Base-by-base conservation (phyloP, 371 early-diverging fungal genomes). In the Rhizopus arrhizus region DNA sequence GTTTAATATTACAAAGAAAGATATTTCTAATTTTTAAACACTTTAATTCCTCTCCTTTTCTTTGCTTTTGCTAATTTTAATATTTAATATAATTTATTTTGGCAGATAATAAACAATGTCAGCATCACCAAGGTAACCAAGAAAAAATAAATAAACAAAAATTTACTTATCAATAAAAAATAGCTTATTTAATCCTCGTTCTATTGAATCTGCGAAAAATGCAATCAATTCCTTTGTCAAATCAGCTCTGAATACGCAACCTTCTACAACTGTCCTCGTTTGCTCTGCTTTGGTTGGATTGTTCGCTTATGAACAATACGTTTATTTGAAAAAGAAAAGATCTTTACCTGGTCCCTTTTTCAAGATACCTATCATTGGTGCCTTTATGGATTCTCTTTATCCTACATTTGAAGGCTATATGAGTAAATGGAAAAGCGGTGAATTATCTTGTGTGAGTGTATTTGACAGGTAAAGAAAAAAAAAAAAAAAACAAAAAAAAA, bases 331-430 rank as follows among this genome's bases (percentile, higher is more conserved):
- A 62, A 81, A 81, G 62, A 81, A 81, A 58, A 72, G 78, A 53
- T 65, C 68, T 28, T 65, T 81, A 22, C 81, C 81, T n/a, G 81
- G 81, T 31, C 81, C 81, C 15, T 61, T 55, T 40, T 69, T 75
- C 45, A 81, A 81, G 55, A 73, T 78, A 33, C 81, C 81, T 31
- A 72, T 81, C 50, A 81, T 81, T 46, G 81, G 81, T 52, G 78
- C 81, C n/a, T 74, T 81, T 41, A 69, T 74, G 58, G 81, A 81
- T 49, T 81, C 81, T 31, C 65, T 81, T n/a, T 71, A 81, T 47
- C 81, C 81, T 38, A 81, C 81, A 6, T 81, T 81, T 67, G 81
- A 81, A 54, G 81, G 81, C 6, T 81, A 81, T 34, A 74, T 81
- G 73, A 68, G 65, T 53, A 81, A 81, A 54, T 81, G 81, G 81